Conservation (phyloP, 257 asterid species). For the Forsythia viridissima region DNA sequence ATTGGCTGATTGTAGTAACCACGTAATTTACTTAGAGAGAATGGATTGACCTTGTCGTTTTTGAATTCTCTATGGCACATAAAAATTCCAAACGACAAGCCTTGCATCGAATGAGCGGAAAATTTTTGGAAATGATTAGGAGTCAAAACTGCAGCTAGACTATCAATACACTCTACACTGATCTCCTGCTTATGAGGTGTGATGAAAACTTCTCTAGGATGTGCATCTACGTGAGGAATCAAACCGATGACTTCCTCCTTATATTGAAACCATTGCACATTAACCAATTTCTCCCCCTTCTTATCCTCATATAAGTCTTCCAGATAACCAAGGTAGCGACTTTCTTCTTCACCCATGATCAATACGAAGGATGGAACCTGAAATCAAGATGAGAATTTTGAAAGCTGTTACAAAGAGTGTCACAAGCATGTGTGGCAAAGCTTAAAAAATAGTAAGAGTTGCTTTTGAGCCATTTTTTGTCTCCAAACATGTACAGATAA, state of each 20-base stretch:
- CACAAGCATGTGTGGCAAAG: not conserved
- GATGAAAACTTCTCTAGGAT: conserved; percentile 54
- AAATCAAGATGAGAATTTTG: conserved; percentile 18
- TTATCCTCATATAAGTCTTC: conserved; percentile 60
- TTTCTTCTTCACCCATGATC: conserved; percentile 32
- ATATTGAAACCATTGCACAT: conserved; percentile 40
- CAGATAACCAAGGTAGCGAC: conserved; percentile 47
- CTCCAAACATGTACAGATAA: not conserved
- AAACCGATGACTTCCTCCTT: conserved; percentile 36
- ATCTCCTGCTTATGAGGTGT: conserved; percentile 41
- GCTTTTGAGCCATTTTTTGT: not conserved
- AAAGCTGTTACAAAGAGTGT: conserved; percentile 8
- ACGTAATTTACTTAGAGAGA: conserved; percentile 35
- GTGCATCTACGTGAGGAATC: conserved; percentile 31
- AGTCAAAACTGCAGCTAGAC: conserved; percentile 44
- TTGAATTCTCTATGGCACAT: conserved; percentile 49
- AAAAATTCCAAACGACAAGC: conserved; percentile 26
- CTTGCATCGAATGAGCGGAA: conserved; percentile 27
- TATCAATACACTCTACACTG: conserved; percentile 37
- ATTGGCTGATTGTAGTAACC: conserved; percentile 58
- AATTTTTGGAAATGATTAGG: conserved; percentile 50
- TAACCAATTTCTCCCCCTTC: conserved; percentile 41
- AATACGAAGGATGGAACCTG: conserved; percentile 55
- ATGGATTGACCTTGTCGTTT: conserved; percentile 29
- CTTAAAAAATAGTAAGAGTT: not conserved